These are phyloP conservation scores for Syzygium aqueum DNA, from an alignment of 345 rosid species.

Conservation along the genomic window DNA sequence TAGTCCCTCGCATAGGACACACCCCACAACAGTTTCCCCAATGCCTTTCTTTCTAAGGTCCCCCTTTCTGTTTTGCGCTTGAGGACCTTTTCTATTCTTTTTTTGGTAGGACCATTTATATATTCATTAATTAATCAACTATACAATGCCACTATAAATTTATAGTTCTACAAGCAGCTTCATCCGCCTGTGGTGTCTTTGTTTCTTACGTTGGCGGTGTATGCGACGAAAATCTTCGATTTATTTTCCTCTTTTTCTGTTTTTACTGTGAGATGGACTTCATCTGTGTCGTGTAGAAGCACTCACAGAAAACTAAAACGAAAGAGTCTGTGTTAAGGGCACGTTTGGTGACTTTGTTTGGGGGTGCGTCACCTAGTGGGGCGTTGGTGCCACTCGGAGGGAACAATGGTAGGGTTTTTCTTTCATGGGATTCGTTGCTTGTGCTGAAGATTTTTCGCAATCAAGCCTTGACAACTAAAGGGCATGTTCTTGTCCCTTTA, in stretches of 20 bases:
- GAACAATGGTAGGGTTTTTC: slow-evolving; percentile 8
- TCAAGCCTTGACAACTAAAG: not conserved
- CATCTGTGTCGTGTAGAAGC: not conserved
- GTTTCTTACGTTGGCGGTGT: not conserved
- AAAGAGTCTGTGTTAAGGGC: not conserved
- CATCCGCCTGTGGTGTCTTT: not conserved
- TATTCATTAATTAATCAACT: slow-evolving; percentile 11
- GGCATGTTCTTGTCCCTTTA: slow-evolving; percentile 7
- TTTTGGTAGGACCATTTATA: slow-evolving; percentile 10
- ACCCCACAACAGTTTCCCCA: not conserved
- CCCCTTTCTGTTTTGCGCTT: not conserved
- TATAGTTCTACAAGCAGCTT: not conserved
- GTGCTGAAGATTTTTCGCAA: not conserved
- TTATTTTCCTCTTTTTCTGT: not conserved
- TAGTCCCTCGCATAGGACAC: not conserved
- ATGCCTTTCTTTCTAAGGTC: not conserved
- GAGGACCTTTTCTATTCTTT: not conserved
- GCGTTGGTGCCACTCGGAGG: slow-evolving; percentile 20
- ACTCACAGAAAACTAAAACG: not conserved
- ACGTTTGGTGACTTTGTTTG: not conserved
- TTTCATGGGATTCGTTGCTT: slow-evolving; percentile 1
- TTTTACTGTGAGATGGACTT: not conserved
- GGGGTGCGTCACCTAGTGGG: slow-evolving; percentile 4
- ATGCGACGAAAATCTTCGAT: not conserved
- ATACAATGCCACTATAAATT: not conserved